A percentile compares a stretch with the other conserved stretches of the same genome.
Evolutionary conservation across 2,329 filamentous ascomycete species (phyloP).

Genomic region (Talaromyces rugulosus): DNA sequence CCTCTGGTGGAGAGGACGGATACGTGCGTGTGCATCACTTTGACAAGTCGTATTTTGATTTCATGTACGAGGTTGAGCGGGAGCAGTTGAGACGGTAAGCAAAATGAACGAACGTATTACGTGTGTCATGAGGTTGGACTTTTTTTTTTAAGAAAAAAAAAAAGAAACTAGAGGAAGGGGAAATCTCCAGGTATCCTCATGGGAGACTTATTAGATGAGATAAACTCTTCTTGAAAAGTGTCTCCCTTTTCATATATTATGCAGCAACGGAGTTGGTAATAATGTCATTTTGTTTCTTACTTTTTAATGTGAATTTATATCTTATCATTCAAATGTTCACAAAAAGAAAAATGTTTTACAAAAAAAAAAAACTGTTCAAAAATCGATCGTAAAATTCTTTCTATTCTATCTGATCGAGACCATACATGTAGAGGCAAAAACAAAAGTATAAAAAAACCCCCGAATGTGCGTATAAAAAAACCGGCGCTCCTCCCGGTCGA

Average conservation of each 20-base stretch:
- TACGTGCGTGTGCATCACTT: conserved; percentile 98
- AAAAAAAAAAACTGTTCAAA: not conserved
- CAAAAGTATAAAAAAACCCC: not conserved
- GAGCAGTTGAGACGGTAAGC: conserved; percentile 54
- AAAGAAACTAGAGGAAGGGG: not conserved
- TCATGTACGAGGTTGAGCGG: conserved; percentile 96
- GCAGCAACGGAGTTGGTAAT: conserved; percentile 2
- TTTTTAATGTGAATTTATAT: conserved; percentile 1
- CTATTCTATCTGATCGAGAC: not conserved
- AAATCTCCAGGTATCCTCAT: not conserved
- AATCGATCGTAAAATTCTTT: not conserved
- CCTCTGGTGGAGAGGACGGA: conserved; percentile 93
- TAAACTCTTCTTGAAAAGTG: not conserved
- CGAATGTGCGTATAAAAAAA: not conserved
- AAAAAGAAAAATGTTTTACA: not conserved
- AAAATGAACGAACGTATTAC: conserved; percentile 5
- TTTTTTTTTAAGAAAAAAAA: not conserved
- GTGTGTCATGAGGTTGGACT: not conserved
- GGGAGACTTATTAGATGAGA: not conserved
- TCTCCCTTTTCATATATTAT: not conserved
- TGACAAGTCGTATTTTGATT: conserved; percentile 98
- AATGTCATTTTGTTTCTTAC: not conserved
- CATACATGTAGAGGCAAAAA: not conserved
- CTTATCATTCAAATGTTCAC: not conserved
- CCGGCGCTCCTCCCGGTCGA: conserved; percentile 14